Evolutionary conservation across 2,329 filamentous ascomycete species (phyloP), one percentile per base, ranked within the genome.

Genomic region (Penicillium griseofulvum): DNA sequence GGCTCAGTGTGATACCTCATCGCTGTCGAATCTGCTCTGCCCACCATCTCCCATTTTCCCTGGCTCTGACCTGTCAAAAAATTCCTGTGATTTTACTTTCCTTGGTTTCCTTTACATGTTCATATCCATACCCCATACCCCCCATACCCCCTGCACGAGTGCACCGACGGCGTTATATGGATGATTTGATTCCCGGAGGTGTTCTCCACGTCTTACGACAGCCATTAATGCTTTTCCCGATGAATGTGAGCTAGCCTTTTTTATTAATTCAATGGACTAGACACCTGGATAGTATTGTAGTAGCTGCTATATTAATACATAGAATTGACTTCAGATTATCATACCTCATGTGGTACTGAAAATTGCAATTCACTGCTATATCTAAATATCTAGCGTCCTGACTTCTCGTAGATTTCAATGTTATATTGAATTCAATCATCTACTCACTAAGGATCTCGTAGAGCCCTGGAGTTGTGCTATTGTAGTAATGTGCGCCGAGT

Each of bases 1-100:
- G 52, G 26, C 57, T 57, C 60, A 63, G 61, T 54, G 67, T 68
- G 66, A 71, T 69, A 70, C 67, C 68, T 67, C 57, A 51, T 52
- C 58, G 57, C 59, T 62, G 55, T 60, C 62, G 17, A 50, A 58
- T 61, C 14, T 31, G 24, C 42, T 44, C 58, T 55, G 57, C 54
- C 36, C 38, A 53, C 60, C 54, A 56, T 56, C 26, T 47, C 58
- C 51, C 47, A 57, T 54, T 37, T 50, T 56, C 12, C 24, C 33
- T 61, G 37, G 44, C 41, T 56, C 48, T 28, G 57, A 36, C 42
- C 43, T 33, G 38, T 34, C 29, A 41, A 59, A 63, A 64, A 61
- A 62, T 60, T 60, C 54, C 47, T 56, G 52, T 58, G 52, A 64
- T 56, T 58, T 49, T 66, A 63, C 38, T 43, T 58, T 55, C 39